Evolutionary conservation across 2,329 filamentous ascomycete species (phyloP), one percentile per base, ranked within the genome.

Genomic region (Verticillium dahliae): DNA sequence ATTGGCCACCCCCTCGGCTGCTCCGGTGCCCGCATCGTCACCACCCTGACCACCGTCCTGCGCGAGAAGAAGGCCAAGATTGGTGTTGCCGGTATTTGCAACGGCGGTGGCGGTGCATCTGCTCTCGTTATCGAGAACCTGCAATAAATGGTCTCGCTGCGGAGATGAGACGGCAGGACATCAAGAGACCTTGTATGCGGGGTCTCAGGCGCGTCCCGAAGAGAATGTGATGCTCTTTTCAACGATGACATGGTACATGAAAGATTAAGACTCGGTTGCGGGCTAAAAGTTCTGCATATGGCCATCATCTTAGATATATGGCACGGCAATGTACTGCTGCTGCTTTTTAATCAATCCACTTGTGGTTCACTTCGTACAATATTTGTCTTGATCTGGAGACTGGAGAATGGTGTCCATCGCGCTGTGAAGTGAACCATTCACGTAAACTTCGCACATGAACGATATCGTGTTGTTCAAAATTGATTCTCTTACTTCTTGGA

Each of bases 1-100:
- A 90, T 99, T 63, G 95, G 95, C 60, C 95, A 99, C 79, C 93
- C 95, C 60, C 87, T 99, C 31, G 95, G 95, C 72, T 92, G 90
- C 74, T 97, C 92, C 35, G 95, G 95, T 70, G 95, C 95, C 62
- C 90, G 95, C 73, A 97, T 99, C 72, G 84, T 97, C 69, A 90
- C 92, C 57, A 99, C 95, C 15, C 78, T 99, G 67, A 86, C 96
- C 60, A 90, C 92, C 65, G 94, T 98, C 39, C 81, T 99, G 71
- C 90, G 85, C 76, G 89, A 95, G 75, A 95, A 93, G 84, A 90
- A 92, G 76, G 93, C 87, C 71, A 97, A 96, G 88, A 88, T 98
- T 75, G 95, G 95, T 62, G 90, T 88, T 72, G 94, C 91, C 45
- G 95, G 91, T 72, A 98, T 99, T 73, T 99, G 95, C 87, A 99